Percentiles rank a stretch among this genome's conserved stretches.
phyloP scores from a whole-genome alignment of 2,329 filamentous ascomycete genomes.

The Metarhizium anisopliae region DNA sequence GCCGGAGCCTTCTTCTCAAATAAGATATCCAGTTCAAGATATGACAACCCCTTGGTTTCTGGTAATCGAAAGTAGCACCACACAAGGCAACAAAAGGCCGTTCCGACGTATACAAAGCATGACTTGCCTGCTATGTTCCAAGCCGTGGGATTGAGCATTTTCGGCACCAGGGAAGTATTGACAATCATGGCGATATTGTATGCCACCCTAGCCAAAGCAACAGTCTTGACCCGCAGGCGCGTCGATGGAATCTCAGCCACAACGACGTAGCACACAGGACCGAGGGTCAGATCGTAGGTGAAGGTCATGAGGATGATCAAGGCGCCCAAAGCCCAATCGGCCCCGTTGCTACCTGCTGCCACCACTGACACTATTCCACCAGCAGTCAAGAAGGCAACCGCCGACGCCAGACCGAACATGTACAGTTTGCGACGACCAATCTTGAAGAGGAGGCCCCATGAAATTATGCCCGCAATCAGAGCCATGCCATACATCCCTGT shows the following conservation, averaged over 20 bases:
- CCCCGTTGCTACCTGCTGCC: constrained; percentile 15
- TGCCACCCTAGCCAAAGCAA: constrained; percentile 26
- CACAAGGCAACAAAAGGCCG: constrained; percentile 12
- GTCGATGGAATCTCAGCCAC: constrained; percentile 30
- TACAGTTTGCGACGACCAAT: constrained; percentile 32
- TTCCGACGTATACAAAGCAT: constrained; percentile 15
- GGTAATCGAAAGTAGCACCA: constrained; percentile 20
- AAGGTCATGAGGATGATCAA: constrained; percentile 33
- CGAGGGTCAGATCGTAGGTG: constrained; percentile 27
- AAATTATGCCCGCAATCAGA: constrained; percentile 29
- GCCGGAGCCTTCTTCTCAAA: constrained; percentile 19
- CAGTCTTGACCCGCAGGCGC: constrained; percentile 29
- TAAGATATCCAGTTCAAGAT: constrained; percentile 18
- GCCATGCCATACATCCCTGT: constrained; percentile 30
- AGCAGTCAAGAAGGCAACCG: constrained; percentile 23
- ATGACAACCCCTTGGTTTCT: constrained; percentile 18
- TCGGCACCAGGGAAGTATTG: constrained; percentile 18
- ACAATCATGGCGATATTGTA: constrained; percentile 16
- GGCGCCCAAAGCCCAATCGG: constrained; percentile 26
- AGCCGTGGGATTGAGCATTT: constrained; percentile 18
- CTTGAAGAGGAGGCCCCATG: constrained; percentile 28
- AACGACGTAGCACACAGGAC: constrained; percentile 29
- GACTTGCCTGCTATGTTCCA: constrained; percentile 18
- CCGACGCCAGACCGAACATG: constrained; percentile 22
- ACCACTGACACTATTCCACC: constrained; percentile 29